phyloP scores from a whole-genome alignment of 176 grass and related monocot species.

The Rhynchospora tenuis region DNA sequence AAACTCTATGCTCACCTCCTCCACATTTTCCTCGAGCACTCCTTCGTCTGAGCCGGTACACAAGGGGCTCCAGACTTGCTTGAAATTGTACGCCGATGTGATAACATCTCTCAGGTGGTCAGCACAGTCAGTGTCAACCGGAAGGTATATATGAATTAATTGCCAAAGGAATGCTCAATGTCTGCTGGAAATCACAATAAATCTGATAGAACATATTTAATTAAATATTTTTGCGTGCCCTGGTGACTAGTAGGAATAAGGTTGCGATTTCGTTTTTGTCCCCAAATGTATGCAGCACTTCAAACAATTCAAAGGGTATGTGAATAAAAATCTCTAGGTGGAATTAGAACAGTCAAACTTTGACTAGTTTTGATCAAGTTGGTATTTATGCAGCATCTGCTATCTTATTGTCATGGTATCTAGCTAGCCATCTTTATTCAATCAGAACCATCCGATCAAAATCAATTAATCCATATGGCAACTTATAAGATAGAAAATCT shows the following conservation, averaged over 20 bases:
- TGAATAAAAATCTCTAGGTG: background rate
- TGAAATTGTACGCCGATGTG: constrained; percentile 13
- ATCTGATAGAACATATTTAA: background rate
- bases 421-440: background rate
- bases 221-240: background rate
- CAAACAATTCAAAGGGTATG: background rate
- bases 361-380: background rate
- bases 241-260: background rate
- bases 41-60: constrained; percentile 8
- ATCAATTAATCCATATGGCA: background rate
- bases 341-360: background rate
- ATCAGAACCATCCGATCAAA: background rate
- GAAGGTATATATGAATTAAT: constrained; percentile 17
- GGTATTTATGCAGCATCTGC: background rate
- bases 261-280: background rate
- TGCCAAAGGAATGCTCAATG: background rate
- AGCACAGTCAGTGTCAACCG: constrained; percentile 3
- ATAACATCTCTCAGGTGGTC: constrained; percentile 14
- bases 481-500: background rate
- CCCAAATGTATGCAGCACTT: background rate
- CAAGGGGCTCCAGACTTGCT: constrained; percentile 24
- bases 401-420: background rate
- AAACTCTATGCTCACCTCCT: constrained; percentile 17
- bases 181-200: background rate
- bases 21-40: background rate